A percentile compares a stretch with the other conserved stretches of the same genome.
Conservation (phyloP, 2,329 filamentous ascomycete genomes). For the Piedraia hortae region DNA sequence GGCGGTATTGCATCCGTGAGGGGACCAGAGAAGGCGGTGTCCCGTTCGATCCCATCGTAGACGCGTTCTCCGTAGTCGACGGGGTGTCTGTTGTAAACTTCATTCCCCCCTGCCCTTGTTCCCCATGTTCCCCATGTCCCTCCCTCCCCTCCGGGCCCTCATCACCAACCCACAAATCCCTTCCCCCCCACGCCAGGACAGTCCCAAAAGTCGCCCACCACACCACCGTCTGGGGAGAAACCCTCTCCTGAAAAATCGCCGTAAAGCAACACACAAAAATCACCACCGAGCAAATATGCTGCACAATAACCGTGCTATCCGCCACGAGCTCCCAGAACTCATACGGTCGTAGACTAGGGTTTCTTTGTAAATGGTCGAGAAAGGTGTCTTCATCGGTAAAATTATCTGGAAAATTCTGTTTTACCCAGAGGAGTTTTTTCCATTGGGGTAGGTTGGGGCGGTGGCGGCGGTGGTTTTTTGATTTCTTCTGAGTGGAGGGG, state of each 20-base stretch:
- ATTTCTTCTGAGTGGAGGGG: no score
- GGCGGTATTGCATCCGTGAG: constrained; percentile 29
- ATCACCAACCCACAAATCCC: constrained; percentile 70
- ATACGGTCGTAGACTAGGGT: constrained; percentile 78
- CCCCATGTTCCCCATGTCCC: constrained; percentile 1
- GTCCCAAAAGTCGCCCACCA: constrained; percentile 62
- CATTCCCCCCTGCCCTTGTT: constrained; percentile 1
- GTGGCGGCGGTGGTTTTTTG: no score
- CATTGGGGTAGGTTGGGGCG: no score
- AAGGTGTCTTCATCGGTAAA: constrained; percentile 95
- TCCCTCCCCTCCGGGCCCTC: constrained; percentile 17
- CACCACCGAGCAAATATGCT: constrained; percentile 82
- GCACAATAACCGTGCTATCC: constrained; percentile 85
- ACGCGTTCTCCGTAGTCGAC: constrained; percentile 17
- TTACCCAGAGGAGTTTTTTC: constrained; percentile 96
- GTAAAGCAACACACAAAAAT: constrained; percentile 90
- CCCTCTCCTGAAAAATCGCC: constrained; percentile 59
- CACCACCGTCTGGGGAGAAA: constrained; percentile 75
- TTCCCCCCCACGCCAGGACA: constrained; percentile 64
- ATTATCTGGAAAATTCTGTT: constrained; percentile 94
- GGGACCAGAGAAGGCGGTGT: constrained; percentile 6
- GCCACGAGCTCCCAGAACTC: constrained; percentile 94
- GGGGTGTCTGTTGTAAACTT: constrained; percentile 2
- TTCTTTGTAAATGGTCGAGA: constrained; percentile 80
- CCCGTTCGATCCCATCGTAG: constrained; percentile 18